Percentiles rank a stretch among this genome's conserved stretches.
These are phyloP conservation scores for Phialophora expanda DNA, from an alignment of 2,329 filamentous ascomycete genomes.

Conservation along the genomic window DNA sequence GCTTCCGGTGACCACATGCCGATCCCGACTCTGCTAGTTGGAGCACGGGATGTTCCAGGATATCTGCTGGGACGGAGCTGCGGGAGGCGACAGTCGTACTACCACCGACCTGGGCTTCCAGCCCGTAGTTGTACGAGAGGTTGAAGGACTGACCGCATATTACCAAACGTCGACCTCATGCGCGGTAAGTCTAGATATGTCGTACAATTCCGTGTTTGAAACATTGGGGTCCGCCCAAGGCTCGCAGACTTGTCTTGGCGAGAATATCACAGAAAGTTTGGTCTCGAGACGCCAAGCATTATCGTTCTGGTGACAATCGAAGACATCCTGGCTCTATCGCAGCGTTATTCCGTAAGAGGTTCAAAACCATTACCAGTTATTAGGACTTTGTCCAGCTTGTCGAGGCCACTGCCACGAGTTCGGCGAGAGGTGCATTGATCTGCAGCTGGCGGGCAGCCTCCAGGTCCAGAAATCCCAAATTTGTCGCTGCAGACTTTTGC, in stretches of 20 bases:
- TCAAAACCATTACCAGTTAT: not conserved
- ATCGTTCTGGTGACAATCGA: slow-evolving; percentile 10
- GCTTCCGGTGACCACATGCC: not conserved
- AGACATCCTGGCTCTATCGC: not conserved
- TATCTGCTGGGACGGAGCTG: slow-evolving; percentile 5
- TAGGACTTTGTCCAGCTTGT: not conserved
- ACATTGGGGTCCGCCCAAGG: slow-evolving; percentile 1
- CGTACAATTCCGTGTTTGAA: slow-evolving; percentile 27
- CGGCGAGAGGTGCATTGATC: not conserved
- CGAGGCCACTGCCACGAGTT: not conserved
- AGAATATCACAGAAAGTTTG: not conserved
- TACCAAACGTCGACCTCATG: slow-evolving; percentile 31
- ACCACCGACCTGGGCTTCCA: slow-evolving; percentile 18
- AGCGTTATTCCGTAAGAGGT: not conserved
- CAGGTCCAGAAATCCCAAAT: not conserved
- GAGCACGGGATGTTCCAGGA: not conserved
- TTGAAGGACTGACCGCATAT: slow-evolving; percentile 22
- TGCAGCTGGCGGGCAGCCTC: not conserved
- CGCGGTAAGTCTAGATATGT: slow-evolving; percentile 19
- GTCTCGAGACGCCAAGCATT: not conserved
- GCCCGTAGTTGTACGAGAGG: slow-evolving; percentile 21
- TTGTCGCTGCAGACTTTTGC: not conserved
- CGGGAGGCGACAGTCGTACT: slow-evolving; percentile 20
- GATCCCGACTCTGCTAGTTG: not conserved
- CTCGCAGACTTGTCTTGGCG: slow-evolving; percentile 3